Evolutionary conservation across 2,329 filamentous ascomycete species (phyloP).

Genomic region (Colletotrichum orbiculare): DNA sequence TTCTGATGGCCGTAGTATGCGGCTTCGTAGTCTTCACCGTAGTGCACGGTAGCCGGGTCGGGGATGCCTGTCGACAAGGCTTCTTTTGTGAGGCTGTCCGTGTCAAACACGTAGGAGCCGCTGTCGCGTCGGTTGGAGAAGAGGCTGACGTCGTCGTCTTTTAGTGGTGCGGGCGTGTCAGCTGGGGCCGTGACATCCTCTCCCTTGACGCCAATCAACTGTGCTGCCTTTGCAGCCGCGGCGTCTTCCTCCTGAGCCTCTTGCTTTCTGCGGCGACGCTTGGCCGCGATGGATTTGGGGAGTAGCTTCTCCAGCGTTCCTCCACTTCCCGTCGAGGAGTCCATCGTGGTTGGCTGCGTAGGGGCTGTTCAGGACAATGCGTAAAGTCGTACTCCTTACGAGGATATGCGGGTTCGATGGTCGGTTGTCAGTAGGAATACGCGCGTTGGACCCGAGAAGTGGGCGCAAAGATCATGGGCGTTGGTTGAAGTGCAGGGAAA

Average conservation of each 20-base stretch:
- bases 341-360: constrained; percentile 21
- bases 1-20: background rate
- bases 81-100: constrained; percentile 17
- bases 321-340: constrained; percentile 24
- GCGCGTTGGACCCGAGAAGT: constrained; percentile 28
- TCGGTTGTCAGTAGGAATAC: constrained; percentile 22
- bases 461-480: constrained; percentile 21
- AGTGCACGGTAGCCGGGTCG: constrained; percentile 16
- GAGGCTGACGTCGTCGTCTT: constrained; percentile 44
- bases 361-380: background rate
- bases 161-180: constrained; percentile 38
- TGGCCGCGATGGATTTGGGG: constrained; percentile 61
- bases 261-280: constrained; percentile 61
- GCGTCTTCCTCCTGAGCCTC: constrained; percentile 50
- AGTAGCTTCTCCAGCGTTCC: constrained; percentile 60
- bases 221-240: constrained; percentile 39
- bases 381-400: constrained; percentile 27
- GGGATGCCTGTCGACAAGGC: constrained; percentile 28
- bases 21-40: background rate
- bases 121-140: constrained; percentile 51
- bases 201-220: constrained; percentile 31
- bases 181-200: constrained; percentile 32
- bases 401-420: constrained; percentile 16
- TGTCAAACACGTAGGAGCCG: constrained; percentile 48
- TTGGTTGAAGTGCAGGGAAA: constrained; percentile 6